phyloP scores from a whole-genome alignment of 148 eudicot genomes.

The Diospyros lotus region DNA sequence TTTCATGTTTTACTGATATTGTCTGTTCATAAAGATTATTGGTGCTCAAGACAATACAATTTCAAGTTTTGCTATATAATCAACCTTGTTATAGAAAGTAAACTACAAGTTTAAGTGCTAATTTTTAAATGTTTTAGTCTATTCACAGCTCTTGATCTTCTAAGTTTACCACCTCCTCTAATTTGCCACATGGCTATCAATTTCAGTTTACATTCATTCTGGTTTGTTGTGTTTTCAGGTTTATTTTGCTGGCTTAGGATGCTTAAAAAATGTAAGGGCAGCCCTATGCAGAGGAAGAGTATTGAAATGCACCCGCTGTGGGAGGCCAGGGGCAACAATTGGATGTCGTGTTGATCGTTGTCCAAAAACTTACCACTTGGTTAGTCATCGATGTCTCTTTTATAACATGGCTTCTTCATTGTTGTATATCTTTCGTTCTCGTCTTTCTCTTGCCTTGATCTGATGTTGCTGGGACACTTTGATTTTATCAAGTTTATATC shows the following conservation, averaged over 20 bases:
- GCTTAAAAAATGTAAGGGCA: slow-evolving; percentile 90
- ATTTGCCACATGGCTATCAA: background rate
- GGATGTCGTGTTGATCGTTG: slow-evolving; percentile 98
- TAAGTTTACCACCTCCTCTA: background rate
- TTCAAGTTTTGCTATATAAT: slow-evolving; percentile 21
- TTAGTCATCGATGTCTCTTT: slow-evolving; percentile 25
- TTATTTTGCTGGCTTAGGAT: slow-evolving; percentile 92
- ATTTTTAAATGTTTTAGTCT: slow-evolving; percentile 1
- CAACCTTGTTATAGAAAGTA: slow-evolving; percentile 23
- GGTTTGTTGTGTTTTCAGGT: slow-evolving; percentile 50
- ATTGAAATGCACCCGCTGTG: slow-evolving; percentile 85
- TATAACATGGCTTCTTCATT: background rate
- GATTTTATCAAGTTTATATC: background rate
- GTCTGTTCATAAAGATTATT: slow-evolving; percentile 18
- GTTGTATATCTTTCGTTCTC: background rate
- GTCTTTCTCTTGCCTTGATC: background rate
- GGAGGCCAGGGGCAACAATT: slow-evolving; percentile 95
- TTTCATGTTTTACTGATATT: slow-evolving; percentile 12
- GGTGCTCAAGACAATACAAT: slow-evolving; percentile 16
- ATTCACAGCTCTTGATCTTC: background rate
- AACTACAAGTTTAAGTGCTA: slow-evolving; percentile 18
- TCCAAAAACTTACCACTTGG: slow-evolving; percentile 97
- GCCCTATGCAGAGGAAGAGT: slow-evolving; percentile 96
- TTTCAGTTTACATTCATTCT: slow-evolving; percentile 9
- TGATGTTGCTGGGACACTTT: background rate